These are phyloP conservation scores for Hortiboletus rubellus DNA, from an alignment of 1,284 basidiomycete species.

Conservation along the genomic window DNA sequence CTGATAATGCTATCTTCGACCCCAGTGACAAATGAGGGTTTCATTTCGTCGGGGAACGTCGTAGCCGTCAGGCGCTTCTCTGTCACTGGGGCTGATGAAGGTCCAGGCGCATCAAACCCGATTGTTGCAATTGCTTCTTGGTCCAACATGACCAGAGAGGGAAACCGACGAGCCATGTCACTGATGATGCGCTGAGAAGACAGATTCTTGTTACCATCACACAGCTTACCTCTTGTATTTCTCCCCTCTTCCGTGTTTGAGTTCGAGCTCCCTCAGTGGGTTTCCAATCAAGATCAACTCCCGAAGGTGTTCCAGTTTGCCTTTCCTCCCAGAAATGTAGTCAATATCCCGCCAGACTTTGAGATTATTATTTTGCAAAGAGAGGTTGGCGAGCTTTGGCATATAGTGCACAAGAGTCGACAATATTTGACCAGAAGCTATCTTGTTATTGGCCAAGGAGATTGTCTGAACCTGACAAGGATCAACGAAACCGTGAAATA, in stretches of 20 bases:
- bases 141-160: slow-evolving; percentile 71
- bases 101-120: slow-evolving; percentile 62
- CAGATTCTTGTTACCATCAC: background rate
- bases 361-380: slow-evolving; percentile 74
- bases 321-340: slow-evolving; percentile 56
- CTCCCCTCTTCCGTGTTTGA: slow-evolving; percentile 53
- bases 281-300: slow-evolving; percentile 83
- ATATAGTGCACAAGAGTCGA: slow-evolving; percentile 64
- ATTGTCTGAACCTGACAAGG: slow-evolving; percentile 64
- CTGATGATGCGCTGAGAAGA: slow-evolving; percentile 42
- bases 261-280: slow-evolving; percentile 69
- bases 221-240: slow-evolving; percentile 63
- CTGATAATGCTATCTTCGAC: slow-evolving; percentile 68
- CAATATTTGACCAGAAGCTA: slow-evolving; percentile 50
- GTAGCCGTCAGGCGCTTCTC: slow-evolving; percentile 51
- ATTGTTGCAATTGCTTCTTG: slow-evolving; percentile 73
- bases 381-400: slow-evolving; percentile 76
- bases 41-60: slow-evolving; percentile 74
- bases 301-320: slow-evolving; percentile 60
- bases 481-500: slow-evolving; percentile 2
- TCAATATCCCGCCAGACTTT: slow-evolving; percentile 69
- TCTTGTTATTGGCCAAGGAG: slow-evolving; percentile 67
- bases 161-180: slow-evolving; percentile 69
- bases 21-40: slow-evolving; percentile 72
- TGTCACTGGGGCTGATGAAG: slow-evolving; percentile 42